Percentiles rank a stretch among this genome's conserved stretches.
These are phyloP conservation scores for Sporothrix euskadiensis DNA, from an alignment of 2,329 filamentous ascomycete genomes.

Conservation along the genomic window DNA sequence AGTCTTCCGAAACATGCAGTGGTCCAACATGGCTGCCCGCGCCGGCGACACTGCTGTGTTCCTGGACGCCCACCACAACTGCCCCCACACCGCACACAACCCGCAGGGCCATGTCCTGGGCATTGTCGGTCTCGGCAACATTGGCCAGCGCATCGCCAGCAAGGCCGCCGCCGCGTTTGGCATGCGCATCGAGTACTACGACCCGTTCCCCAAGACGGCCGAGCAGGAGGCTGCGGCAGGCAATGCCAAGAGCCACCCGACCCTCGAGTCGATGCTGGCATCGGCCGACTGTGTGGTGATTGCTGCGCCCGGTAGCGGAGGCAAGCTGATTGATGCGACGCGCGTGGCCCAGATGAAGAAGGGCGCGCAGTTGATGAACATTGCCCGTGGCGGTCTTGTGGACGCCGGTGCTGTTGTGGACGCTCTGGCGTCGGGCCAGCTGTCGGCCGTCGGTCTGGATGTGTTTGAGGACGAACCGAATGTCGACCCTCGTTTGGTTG, in stretches of 20 bases:
- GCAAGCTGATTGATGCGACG: slow-evolving; percentile 45
- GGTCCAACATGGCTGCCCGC: slow-evolving; percentile 59
- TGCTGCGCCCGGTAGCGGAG: slow-evolving; percentile 51
- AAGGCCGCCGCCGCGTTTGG: slow-evolving; percentile 56
- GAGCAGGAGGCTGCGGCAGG: slow-evolving; percentile 47
- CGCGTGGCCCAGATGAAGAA: slow-evolving; percentile 51
- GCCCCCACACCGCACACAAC: slow-evolving; percentile 53
- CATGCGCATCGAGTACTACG: slow-evolving; percentile 60
- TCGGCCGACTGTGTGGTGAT: slow-evolving; percentile 53
- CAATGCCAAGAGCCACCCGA: slow-evolving; percentile 44
- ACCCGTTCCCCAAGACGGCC: slow-evolving; percentile 45
- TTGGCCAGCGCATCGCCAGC: slow-evolving; percentile 54
- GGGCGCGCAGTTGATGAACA: slow-evolving; percentile 58
- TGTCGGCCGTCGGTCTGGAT: slow-evolving; percentile 52
- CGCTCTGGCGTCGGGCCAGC: slow-evolving; percentile 47
- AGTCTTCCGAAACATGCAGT: slow-evolving; percentile 67
- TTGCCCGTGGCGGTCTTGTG: slow-evolving; percentile 51
- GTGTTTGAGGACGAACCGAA: slow-evolving; percentile 54
- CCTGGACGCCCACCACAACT: slow-evolving; percentile 32
- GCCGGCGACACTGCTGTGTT: slow-evolving; percentile 40
- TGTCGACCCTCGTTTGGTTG: slow-evolving; percentile 41
- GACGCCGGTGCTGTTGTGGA: slow-evolving; percentile 50
- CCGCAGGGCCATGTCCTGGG: slow-evolving; percentile 56
- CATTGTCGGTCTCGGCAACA: slow-evolving; percentile 61
- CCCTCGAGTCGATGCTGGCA: slow-evolving; percentile 49